Evolutionary conservation across 352 stramenopile genomes (phyloP), one percentile per base, ranked within the genome.

Genomic region (Phytopythium mirpurense): DNA sequence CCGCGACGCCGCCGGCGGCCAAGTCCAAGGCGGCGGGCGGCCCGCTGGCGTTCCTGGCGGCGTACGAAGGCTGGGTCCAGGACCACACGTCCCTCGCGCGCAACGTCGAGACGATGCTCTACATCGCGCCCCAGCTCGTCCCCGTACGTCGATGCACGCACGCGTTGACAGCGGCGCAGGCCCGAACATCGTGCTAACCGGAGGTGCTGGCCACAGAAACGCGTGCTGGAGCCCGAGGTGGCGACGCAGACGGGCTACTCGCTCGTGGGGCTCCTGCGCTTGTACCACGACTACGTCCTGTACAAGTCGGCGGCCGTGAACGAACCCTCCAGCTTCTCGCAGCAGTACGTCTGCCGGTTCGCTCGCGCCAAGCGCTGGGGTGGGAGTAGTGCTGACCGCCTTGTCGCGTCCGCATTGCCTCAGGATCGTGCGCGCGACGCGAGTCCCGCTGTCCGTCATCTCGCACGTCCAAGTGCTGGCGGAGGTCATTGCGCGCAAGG

Each of bases 271-370:
- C 51, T 94, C 37, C 63, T 94, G 32, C 78, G 83, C 49, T 31
- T 92, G 56, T 91, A 88, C 60, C 83, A 94, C 51, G 83, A 94
- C 74, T 87, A 87, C 58, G 65, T 94, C 14, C 57, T 91, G 46
- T 88, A 78, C 73, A 88, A 87, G 67, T 66, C 72, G 16, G 49
- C 65, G n/a, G 34, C 55, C 21, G 35, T 58, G 12, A 51, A 55
- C 23, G 60, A 68, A 35, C 61, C 60, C 0, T 16, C 45, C 5
- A 71, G 52, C 3, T 47, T 51, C 8, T 43, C 52, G 14, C 54
- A 76, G 21, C 57, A 70, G 68, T 83, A 41, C 51, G 61, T 60
- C 31, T 27, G n/a, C 10, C 14, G 16, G 5, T n/a, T n/a, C 12
- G 18, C 24, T 18, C 23, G n/a, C 9, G 5, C 47, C n/a, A 21